Evolutionary conservation across 2,329 filamentous ascomycete genomes (phyloP).

Genomic region (Ustilaginoidea virens): DNA sequence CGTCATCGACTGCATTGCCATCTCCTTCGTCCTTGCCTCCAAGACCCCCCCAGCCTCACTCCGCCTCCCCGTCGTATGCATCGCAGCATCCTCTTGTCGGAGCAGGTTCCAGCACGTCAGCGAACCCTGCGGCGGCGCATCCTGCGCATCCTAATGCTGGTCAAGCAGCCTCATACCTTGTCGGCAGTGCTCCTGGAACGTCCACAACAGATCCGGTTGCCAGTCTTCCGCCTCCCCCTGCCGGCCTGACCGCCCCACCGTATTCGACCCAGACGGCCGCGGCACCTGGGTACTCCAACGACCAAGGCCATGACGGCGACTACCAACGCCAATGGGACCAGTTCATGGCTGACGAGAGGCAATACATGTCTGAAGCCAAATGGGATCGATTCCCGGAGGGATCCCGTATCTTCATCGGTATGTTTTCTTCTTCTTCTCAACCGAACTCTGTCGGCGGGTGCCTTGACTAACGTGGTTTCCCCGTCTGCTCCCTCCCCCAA

Average conservation of each 20-base stretch:
- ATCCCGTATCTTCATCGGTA: slow-evolving; percentile 70
- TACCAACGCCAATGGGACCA: slow-evolving; percentile 54
- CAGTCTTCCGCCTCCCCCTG: slow-evolving; percentile 15
- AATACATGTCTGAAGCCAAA: slow-evolving; percentile 61
- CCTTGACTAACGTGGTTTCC: too few relatives aligned
- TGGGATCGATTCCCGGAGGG: slow-evolving; percentile 71
- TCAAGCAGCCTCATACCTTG: slow-evolving; percentile 18
- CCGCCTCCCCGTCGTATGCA: slow-evolving; percentile 19
- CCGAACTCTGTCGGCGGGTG: too few relatives aligned
- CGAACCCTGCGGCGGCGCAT: slow-evolving; percentile 11
- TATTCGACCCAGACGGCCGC: slow-evolving; percentile 12
- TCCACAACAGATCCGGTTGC: slow-evolving; percentile 17
- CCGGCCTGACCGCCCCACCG: slow-evolving; percentile 13
- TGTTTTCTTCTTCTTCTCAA: too few relatives aligned
- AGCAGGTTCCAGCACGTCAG: slow-evolving; percentile 15
- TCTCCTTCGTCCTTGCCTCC: slow-evolving; percentile 29
- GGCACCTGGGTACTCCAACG: slow-evolving; percentile 12
- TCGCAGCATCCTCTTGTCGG: slow-evolving; percentile 20
- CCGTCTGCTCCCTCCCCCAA: too few relatives aligned
- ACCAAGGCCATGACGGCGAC: slow-evolving; percentile 23
- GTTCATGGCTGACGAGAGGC: slow-evolving; percentile 58
- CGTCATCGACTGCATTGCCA: slow-evolving; percentile 18
- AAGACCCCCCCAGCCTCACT: slow-evolving; percentile 26
- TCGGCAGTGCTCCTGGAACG: slow-evolving; percentile 16
- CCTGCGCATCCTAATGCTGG: slow-evolving; percentile 16